Percentiles rank a stretch among this genome's conserved stretches.
phyloP scores from a whole-genome alignment of 2,329 filamentous ascomycete species.

The Alternaria tenuissima region DNA sequence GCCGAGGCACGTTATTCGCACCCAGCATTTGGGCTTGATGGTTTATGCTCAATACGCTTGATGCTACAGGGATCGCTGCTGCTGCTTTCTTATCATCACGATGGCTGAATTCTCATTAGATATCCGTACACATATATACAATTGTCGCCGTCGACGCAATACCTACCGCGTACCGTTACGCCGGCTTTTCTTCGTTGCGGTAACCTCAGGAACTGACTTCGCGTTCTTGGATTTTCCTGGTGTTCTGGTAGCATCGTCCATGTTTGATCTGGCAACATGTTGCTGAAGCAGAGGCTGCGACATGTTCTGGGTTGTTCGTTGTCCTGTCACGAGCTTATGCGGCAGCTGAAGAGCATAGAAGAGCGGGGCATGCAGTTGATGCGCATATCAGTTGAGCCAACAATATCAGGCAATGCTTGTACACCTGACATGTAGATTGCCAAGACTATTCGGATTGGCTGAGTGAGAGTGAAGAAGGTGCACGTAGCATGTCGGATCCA shows the following conservation, averaged over 20 bases:
- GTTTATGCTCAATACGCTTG: neutral
- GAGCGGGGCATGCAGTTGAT: neutral
- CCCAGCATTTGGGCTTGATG: neutral
- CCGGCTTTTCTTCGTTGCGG: neutral
- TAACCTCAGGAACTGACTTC: neutral
- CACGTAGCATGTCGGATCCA: neutral
- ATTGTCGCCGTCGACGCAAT: neutral
- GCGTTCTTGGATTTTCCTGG: neutral
- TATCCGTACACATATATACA: neutral
- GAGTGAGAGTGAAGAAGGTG: neutral
- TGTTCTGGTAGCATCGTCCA: neutral
- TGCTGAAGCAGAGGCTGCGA: neutral
- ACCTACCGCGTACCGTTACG: neutral
- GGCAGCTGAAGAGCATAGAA: neutral
- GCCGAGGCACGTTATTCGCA: neutral
- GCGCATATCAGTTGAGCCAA: neutral
- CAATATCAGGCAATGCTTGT: neutral
- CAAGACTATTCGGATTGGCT: conserved; percentile 1
- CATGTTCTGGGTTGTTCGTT: neutral
- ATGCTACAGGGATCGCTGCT: neutral
- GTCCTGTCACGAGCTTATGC: neutral
- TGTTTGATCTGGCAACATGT: neutral
- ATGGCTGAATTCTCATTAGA: neutral
- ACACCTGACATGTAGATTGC: neutral
- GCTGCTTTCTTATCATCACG: neutral